These are phyloP conservation scores for Sclerotinia spermophila DNA, from an alignment of 2,329 filamentous ascomycete genomes.

Conservation along the genomic window DNA sequence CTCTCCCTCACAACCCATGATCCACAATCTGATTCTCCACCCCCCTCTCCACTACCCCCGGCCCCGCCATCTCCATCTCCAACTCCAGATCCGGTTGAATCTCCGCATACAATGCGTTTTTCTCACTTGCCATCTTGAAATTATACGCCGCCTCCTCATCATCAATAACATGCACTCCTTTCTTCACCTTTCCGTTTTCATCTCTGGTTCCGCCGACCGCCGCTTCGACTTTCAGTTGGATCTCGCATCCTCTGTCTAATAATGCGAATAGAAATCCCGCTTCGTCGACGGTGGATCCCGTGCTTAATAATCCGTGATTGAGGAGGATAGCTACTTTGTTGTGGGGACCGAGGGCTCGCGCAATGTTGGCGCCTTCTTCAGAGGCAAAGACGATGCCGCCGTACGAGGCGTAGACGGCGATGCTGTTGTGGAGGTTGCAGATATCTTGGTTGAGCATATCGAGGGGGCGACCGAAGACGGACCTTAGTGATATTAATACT, in stretches of 20 bases:
- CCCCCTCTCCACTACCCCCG: constrained; percentile 34
- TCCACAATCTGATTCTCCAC: constrained; percentile 34
- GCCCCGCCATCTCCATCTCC: constrained; percentile 43
- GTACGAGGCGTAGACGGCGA: constrained; percentile 62
- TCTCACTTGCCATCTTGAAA: constrained; percentile 48
- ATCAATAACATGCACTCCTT: constrained; percentile 41
- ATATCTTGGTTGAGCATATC: constrained; percentile 71
- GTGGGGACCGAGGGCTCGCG: constrained; percentile 57
- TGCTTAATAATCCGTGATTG: constrained; percentile 70
- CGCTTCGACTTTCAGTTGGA: constrained; percentile 66
- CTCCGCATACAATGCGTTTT: constrained; percentile 45
- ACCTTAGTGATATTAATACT: constrained; percentile 49
- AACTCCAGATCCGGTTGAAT: constrained; percentile 47
- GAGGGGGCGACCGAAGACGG: constrained; percentile 57
- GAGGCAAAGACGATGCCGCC: constrained; percentile 59
- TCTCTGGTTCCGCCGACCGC: constrained; percentile 53
- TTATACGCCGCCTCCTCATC: constrained; percentile 54
- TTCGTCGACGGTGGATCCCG: constrained; percentile 69
- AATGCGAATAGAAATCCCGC: constrained; percentile 67
- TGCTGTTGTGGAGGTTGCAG: constrained; percentile 60
- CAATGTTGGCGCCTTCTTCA: constrained; percentile 64
- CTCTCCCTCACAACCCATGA: constrained; percentile 25
- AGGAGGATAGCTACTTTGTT: constrained; percentile 59
- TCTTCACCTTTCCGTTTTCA: constrained; percentile 36
- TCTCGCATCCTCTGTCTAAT: constrained; percentile 64